These are phyloP conservation scores for Saccharomycopsis fodiens DNA, from an alignment of 805 yeast species.

Conservation along the genomic window DNA sequence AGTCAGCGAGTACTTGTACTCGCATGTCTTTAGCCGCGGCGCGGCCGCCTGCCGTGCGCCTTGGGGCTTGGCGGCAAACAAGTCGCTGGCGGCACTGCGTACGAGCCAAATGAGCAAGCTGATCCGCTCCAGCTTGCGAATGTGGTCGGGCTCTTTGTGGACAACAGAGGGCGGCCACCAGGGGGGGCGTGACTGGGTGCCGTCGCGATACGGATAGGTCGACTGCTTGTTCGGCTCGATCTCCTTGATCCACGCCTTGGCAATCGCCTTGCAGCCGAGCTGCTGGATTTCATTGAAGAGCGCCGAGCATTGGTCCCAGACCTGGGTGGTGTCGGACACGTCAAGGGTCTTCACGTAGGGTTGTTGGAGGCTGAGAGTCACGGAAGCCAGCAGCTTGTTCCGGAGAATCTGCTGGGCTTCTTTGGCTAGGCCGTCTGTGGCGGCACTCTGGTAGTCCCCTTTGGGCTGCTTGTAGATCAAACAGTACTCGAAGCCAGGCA, in stretches of 20 bases:
- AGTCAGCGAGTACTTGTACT: background rate
- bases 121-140: slow-evolving; percentile 50
- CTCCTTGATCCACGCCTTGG: slow-evolving; percentile 59
- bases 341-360: slow-evolving; percentile 8
- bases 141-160: slow-evolving; percentile 71
- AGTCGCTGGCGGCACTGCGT: background rate
- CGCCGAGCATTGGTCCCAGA: slow-evolving; percentile 8
- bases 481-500: background rate
- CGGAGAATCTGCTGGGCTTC: background rate
- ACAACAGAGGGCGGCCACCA: slow-evolving; percentile 66
- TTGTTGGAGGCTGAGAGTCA: background rate
- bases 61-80: too few species aligned
- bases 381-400: background rate
- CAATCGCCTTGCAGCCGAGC: slow-evolving; percentile 48
- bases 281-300: slow-evolving; percentile 31
- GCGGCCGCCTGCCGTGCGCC: background rate
- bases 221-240: slow-evolving; percentile 65
- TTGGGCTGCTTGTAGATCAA: background rate
- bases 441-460: background rate
- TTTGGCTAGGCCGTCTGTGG: background rate
- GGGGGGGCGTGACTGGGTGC: slow-evolving; percentile 41
- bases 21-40: background rate
- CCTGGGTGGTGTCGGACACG: slow-evolving; percentile 5
- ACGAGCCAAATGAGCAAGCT: slow-evolving; percentile 32
- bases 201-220: slow-evolving; percentile 50